Evolutionary conservation across 176 grass and related monocot genomes (phyloP).

Genomic region (Juncus inflexus): DNA sequence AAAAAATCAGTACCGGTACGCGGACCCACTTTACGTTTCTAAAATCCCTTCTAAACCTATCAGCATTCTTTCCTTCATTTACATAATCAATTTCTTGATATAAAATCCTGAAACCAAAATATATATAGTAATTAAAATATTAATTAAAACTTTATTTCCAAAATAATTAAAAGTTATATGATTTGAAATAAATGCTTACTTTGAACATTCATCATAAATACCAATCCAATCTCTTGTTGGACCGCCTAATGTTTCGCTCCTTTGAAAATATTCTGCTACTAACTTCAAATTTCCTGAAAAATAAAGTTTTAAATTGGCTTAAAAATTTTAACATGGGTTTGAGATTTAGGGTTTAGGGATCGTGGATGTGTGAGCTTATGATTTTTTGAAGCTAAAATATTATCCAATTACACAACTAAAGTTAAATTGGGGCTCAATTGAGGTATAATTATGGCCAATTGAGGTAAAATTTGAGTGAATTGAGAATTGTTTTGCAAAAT

Average conservation of each 20-base stretch:
- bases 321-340: background rate
- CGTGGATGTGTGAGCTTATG: background rate
- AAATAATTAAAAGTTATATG: no score
- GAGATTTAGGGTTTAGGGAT: background rate
- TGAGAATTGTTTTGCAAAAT: no score
- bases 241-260: conserved; percentile 79
- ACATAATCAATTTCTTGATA: conserved; percentile 99
- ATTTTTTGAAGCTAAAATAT: background rate
- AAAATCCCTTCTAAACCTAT: conserved; percentile 95
- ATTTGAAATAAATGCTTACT: conserved; percentile 63
- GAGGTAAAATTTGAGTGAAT: background rate
- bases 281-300: conserved; percentile 75
- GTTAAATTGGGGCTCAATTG: no score
- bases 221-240: conserved; percentile 94
- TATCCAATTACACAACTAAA: background rate
- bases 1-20: conserved; percentile 72
- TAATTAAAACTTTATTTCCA: no score
- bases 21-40: conserved; percentile 98
- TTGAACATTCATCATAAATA: conserved; percentile 98
- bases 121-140: no score
- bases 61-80: conserved; percentile 97
- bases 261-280: conserved; percentile 89
- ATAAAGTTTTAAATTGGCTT: conserved; percentile 5
- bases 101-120: conserved; percentile 65
- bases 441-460: no score